Base-by-base conservation (phyloP, 495 filamentous ascomycete species). In the Chaetomium tenue region DNA sequence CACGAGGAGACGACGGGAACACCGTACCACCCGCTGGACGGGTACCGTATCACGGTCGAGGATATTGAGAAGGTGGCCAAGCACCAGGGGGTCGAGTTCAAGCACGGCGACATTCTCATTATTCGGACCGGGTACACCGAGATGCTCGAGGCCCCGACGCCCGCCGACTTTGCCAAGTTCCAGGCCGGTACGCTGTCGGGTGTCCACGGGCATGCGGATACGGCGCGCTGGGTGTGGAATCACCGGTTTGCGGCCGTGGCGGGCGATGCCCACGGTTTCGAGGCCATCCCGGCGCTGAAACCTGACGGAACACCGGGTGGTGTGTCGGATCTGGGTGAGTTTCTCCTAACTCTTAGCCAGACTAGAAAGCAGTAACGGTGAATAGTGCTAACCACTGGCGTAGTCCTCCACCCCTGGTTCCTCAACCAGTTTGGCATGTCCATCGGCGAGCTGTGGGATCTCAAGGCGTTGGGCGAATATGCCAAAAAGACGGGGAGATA, bases 71-170 rank as follows among this genome's bases (percentile, higher is more conserved):
- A 78, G 13, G 87, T 88, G 23, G 89, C 84, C 18, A 75, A 71
- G 57, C 80, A 81, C 44, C 82, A 87, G 63, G 80, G 80, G 12
- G 78, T 86, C 51, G 81, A 86, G 68, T 84, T 88, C 64, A 79
- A 79, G 20, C 76, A 69, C 12, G 80, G 78, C 9, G 89, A 92
- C 65, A 83, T 92, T 37, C 78, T 92, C 22, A 79, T 91, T 57
- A 68, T 92, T 37, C 82, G 90, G 48, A 86, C 83, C 0, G 88
- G 89, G 0, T 88, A 87, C 69, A 83, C 86, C 37, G 81, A 86
- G 53, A 71, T 80, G 13, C 86, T 89, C 65, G 69, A 83, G 60
- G 68, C 71, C 5, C 75, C 76, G 4, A 70, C 68, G 13, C 70
- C 75, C 0, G 76, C 84, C 78, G 66, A 74, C 15, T 88, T 84